phyloP scores from a whole-genome alignment of 2,329 filamentous ascomycete species.

The Aspergillus calidoustus region DNA sequence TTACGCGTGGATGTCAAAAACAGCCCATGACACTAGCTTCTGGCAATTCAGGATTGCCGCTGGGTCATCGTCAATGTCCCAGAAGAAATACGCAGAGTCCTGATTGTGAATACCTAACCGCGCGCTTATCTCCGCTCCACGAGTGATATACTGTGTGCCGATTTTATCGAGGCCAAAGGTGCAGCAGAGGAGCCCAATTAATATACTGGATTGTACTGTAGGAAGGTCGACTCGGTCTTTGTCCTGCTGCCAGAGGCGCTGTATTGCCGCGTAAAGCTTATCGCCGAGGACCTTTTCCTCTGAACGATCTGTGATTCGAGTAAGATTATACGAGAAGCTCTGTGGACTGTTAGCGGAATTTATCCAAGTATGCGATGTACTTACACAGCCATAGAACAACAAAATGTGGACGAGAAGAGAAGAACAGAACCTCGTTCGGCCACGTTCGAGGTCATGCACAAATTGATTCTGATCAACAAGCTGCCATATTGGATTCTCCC shows the following conservation, averaged over 20 bases:
- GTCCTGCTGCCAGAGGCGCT: constrained; percentile 27
- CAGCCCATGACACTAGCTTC: constrained; percentile 28
- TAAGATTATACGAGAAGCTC: constrained; percentile 30
- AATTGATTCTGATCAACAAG: constrained; percentile 29
- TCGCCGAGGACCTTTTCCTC: constrained; percentile 28
- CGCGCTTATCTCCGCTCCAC: constrained; percentile 23
- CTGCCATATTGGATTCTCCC: constrained; percentile 33
- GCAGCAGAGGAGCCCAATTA: constrained; percentile 30
- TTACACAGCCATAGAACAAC: constrained; percentile 31
- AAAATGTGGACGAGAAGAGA: constrained; percentile 25
- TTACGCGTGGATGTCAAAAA: constrained; percentile 32
- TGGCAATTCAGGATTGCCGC: constrained; percentile 20
- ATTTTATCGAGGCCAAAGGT: constrained; percentile 31
- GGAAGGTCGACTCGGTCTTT: constrained; percentile 21
- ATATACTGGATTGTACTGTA: constrained; percentile 27
- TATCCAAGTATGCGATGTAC: background rate
- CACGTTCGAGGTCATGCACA: constrained; percentile 26
- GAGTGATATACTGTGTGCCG: constrained; percentile 29
- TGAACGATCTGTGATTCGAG: constrained; percentile 28
- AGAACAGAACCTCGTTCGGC: constrained; percentile 25
- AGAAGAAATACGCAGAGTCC: constrained; percentile 18
- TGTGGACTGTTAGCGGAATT: constrained; percentile 12
- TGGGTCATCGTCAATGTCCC: constrained; percentile 6
- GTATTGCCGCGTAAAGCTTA: constrained; percentile 27
- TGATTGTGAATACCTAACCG: constrained; percentile 18